Evolutionary conservation across 2,329 filamentous ascomycete species (phyloP), one percentile per base, ranked within the genome.

Genomic region (Verticillium nonalfalfae): DNA sequence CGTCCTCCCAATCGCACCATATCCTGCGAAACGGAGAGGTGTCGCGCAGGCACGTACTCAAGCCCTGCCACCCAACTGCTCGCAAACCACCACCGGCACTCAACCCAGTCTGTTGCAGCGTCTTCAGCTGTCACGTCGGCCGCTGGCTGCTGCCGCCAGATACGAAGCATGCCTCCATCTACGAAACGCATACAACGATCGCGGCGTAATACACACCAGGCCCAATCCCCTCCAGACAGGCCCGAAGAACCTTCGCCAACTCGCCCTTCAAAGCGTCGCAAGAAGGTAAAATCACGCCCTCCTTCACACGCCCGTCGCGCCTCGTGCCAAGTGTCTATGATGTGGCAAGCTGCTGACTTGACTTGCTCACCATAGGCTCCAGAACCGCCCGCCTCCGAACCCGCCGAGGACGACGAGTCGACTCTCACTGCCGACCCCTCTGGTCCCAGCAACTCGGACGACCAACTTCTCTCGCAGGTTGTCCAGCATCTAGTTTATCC

Each of bases 201-300:
- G 63, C 74, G 75, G 64, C 74, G 76, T 68, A 75, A 78, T 60
- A 63, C 71, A 64, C 75, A 75, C 66, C 74, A 73, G 64, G 72
- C 73, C 66, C 70, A 72, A 59, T 71, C 74, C 55, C 68, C 71
- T 54, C 67, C 71, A 34, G 63, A 71, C 60, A 69, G 71, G 52
- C 64, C 72, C 58, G 79, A 82, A 54, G 78, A 81, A 56, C 84
- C 85, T 33, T 88, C 85, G 4, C 85, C 85, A 14, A 83, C 80
- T 62, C 81, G 85, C 60, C 85, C 85, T n/a, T 76, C 80, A 11
- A 88, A 88, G 76, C 84, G 85, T 69, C 83, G 85, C 75, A 88
- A 81, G 76, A 85, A 84, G 80, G 84, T 85, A 73, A 57, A 67
- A 38, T 45, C 36, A 13, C 11, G 66, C 40, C 60, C 66, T 40